Conservation (phyloP, 176 grass and related monocot species). For the Zoysia pacifica region DNA sequence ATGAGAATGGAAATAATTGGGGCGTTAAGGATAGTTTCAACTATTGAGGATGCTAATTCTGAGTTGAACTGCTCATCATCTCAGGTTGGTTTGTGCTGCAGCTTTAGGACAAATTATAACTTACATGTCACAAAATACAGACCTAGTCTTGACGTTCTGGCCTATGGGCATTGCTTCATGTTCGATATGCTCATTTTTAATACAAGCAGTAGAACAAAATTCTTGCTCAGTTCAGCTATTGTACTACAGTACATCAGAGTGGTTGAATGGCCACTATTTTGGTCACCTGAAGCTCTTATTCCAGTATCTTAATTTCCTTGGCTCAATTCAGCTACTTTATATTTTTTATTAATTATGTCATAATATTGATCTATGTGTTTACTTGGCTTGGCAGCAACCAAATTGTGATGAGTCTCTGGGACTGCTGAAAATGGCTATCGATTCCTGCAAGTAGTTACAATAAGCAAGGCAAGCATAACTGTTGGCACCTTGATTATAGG, state of each 20-base stretch:
- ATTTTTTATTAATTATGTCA: slow-evolving; percentile 12
- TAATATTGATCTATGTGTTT: slow-evolving; percentile 19
- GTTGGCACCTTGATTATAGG: slow-evolving; percentile 61
- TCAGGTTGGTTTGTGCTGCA: slow-evolving; percentile 56
- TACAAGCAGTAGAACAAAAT: background rate
- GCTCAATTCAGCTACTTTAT: background rate
- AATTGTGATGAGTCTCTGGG: slow-evolving; percentile 73
- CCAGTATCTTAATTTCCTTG: background rate
- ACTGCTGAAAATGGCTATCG: slow-evolving; percentile 71
- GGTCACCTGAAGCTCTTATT: background rate
- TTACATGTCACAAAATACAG: slow-evolving; percentile 27
- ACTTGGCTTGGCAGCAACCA: slow-evolving; percentile 62
- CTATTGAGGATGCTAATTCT: slow-evolving; percentile 58
- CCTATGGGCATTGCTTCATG: slow-evolving; percentile 16
- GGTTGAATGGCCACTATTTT: slow-evolving; percentile 13
- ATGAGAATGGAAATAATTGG: slow-evolving; percentile 96
- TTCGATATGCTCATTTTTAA: background rate
- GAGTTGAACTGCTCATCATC: slow-evolving; percentile 53
- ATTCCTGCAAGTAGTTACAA: slow-evolving; percentile 71
- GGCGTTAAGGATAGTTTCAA: slow-evolving; percentile 76
- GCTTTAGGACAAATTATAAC: slow-evolving; percentile 1
- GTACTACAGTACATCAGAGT: background rate
- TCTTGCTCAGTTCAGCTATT: too few relatives aligned
- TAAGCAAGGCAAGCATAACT: slow-evolving; percentile 23
- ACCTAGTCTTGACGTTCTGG: slow-evolving; percentile 14